Conservation (phyloP, 257 asterid species). For the Rhazya stricta region DNA sequence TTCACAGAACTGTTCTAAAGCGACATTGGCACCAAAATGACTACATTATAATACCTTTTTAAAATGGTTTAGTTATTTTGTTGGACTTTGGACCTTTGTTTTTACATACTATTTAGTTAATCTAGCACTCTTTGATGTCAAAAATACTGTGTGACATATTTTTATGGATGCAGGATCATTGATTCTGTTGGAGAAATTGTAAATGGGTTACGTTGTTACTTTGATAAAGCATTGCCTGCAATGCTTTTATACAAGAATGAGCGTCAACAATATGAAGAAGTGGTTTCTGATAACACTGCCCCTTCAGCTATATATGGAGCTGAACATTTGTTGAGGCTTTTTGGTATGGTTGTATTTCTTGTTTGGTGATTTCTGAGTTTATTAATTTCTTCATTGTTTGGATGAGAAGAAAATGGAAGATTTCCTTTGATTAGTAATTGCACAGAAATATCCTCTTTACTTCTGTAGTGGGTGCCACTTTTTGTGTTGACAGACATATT, state of each 20-base stretch:
- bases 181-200: constrained; percentile 46
- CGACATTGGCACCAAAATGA: background rate
- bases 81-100: background rate
- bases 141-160: background rate
- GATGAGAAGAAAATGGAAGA: background rate
- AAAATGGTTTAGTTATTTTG: background rate
- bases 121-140: background rate
- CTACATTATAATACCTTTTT: background rate
- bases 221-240: constrained; percentile 63
- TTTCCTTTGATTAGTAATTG: background rate
- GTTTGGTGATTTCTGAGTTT: background rate
- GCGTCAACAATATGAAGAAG: constrained; percentile 49
- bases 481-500: background rate
- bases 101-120: background rate
- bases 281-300: constrained; percentile 31
- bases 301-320: constrained; percentile 74
- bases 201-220: constrained; percentile 53
- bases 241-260: constrained; percentile 72
- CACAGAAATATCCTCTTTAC: background rate
- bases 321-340: constrained; percentile 70
- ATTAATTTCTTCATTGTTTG: background rate
- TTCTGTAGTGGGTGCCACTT: background rate
- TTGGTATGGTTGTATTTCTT: constrained; percentile 39
- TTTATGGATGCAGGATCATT: constrained; percentile 44
- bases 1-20: background rate